Conservation (phyloP, 2,329 filamentous ascomycete species). For the Fusarium sp. region DNA sequence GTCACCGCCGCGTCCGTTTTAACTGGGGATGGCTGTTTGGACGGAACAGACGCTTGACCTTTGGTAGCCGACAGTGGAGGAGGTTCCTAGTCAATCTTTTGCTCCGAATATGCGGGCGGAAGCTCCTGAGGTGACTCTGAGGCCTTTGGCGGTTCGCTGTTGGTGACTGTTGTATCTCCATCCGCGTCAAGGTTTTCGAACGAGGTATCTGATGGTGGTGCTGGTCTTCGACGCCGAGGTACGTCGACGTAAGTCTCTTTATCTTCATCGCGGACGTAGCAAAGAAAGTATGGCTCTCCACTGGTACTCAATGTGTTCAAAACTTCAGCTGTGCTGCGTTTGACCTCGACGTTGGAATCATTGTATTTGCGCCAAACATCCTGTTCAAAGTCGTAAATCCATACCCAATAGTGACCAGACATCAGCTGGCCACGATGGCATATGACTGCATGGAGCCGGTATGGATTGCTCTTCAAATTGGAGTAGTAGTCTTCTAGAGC, state of each 20-base stretch:
- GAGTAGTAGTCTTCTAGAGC: slow-evolving; percentile 47
- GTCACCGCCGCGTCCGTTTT: no score
- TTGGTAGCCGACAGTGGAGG: neutral
- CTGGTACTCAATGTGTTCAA: slow-evolving; percentile 71
- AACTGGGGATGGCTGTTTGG: neutral
- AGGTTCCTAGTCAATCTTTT: slow-evolving; percentile 32
- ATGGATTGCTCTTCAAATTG: slow-evolving; percentile 72
- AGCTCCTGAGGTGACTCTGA: slow-evolving; percentile 1
- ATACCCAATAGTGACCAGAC: slow-evolving; percentile 95
- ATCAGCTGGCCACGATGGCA: slow-evolving; percentile 81
- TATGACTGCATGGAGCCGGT: slow-evolving; percentile 90
- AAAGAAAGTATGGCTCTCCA: slow-evolving; percentile 84
- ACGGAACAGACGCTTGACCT: neutral
- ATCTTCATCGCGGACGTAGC: slow-evolving; percentile 78
- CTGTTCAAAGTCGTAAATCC: slow-evolving; percentile 88
- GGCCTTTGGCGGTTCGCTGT: slow-evolving; percentile 4
- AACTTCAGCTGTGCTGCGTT: slow-evolving; percentile 72
- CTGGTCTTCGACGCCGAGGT: slow-evolving; percentile 50
- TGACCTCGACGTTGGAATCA: slow-evolving; percentile 80
- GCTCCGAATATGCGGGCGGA: slow-evolving; percentile 29
- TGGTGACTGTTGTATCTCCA: slow-evolving; percentile 34
- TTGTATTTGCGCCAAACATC: slow-evolving; percentile 94
- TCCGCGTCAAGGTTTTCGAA: slow-evolving; percentile 34
- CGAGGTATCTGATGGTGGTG: slow-evolving; percentile 12
- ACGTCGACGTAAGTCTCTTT: slow-evolving; percentile 64